Evolutionary conservation across 2,329 filamentous ascomycete genomes (phyloP).

Genomic region (Alternaria postmessia): DNA sequence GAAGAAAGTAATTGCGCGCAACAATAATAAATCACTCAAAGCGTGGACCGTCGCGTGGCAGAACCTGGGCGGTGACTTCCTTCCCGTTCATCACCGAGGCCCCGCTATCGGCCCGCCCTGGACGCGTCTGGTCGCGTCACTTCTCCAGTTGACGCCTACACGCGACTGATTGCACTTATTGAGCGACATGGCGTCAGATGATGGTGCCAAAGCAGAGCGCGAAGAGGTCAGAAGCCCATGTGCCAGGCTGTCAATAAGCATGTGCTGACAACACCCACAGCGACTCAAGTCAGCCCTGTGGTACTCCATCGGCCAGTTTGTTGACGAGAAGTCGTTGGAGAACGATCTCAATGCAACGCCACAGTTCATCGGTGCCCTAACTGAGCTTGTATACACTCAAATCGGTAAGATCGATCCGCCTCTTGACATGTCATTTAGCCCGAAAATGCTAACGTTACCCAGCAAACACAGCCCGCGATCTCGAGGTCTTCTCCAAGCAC

Average conservation of each 20-base stretch:
- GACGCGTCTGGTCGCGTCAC: slow-evolving; percentile 32
- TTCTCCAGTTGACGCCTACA: not conserved
- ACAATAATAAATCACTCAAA: slow-evolving; percentile 19
- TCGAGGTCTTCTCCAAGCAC: slow-evolving; percentile 71
- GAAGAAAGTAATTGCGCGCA: slow-evolving; percentile 8
- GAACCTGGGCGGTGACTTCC: slow-evolving; percentile 21
- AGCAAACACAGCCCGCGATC: slow-evolving; percentile 60
- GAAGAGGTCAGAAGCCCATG: slow-evolving; percentile 38
- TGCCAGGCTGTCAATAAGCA: not conserved
- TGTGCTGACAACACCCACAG: slow-evolving; percentile 49
- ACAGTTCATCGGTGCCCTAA: slow-evolving; percentile 80
- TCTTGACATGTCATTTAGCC: not conserved
- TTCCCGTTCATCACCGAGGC: slow-evolving; percentile 20
- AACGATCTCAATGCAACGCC: slow-evolving; percentile 85
- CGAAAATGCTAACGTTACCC: not conserved
- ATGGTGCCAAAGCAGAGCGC: slow-evolving; percentile 36
- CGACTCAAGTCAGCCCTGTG: slow-evolving; percentile 54
- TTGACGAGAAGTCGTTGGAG: slow-evolving; percentile 81
- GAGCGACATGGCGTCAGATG: slow-evolving; percentile 36
- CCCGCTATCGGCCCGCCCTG: slow-evolving; percentile 23
- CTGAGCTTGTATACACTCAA: slow-evolving; percentile 86
- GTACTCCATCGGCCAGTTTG: slow-evolving; percentile 64
- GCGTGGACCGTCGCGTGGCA: slow-evolving; percentile 15
- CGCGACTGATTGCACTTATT: slow-evolving; percentile 1
- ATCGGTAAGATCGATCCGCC: slow-evolving; percentile 66